Percentiles rank a stretch among this genome's conserved stretches.
phyloP scores from a whole-genome alignment of 176 grass and related monocot species.

The Puccinellia tenuiflora region DNA sequence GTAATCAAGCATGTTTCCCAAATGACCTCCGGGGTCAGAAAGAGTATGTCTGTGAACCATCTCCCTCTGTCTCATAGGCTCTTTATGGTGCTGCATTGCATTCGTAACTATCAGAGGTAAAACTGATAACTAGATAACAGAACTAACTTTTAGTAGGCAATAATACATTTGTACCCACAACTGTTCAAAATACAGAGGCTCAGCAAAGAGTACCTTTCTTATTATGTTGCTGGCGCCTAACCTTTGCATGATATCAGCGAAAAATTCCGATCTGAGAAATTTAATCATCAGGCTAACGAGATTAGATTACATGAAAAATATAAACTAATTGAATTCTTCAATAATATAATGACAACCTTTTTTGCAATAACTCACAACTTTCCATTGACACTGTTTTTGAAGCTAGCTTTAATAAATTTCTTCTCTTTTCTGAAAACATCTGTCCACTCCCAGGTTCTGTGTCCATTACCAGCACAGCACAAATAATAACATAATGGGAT shows the following conservation, averaged over 20 bases:
- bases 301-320: constrained; percentile 9
- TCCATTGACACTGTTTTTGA: constrained; percentile 44
- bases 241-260: constrained; percentile 46
- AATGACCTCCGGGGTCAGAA: background rate
- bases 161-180: too few relatives aligned
- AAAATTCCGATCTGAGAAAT: constrained; percentile 62
- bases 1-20: constrained; percentile 23
- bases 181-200: background rate
- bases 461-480: constrained; percentile 10
- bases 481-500: constrained; percentile 7
- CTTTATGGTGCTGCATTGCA: constrained; percentile 29
- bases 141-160: background rate
- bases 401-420: constrained; percentile 63
- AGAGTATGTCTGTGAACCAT: constrained; percentile 1
- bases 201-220: constrained; percentile 30
- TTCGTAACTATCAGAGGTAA: constrained; percentile 12
- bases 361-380: constrained; percentile 53
- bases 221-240: constrained; percentile 33
- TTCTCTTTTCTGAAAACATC: constrained; percentile 69
- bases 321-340: constrained; percentile 1
- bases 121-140: constrained; percentile 12
- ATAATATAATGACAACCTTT: constrained; percentile 39
- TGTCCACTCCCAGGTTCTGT: constrained; percentile 34
- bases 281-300: background rate
- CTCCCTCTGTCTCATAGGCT: background rate